These are phyloP conservation scores for Arctium minus DNA, from an alignment of 129 eudicot genomes.

Conservation along the genomic window DNA sequence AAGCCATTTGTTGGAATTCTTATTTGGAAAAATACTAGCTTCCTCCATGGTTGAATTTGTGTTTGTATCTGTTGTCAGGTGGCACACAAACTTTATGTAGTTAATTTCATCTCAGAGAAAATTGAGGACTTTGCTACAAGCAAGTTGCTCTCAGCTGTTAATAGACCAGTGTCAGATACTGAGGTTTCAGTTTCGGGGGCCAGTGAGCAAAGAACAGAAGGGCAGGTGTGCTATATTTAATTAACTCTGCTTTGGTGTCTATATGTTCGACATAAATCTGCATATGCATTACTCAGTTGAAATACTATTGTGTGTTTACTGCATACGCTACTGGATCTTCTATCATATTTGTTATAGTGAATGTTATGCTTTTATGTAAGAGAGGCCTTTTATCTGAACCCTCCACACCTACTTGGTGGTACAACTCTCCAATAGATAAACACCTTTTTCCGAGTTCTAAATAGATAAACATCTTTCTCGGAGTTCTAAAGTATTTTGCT, in stretches of 20 bases:
- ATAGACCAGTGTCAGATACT: slow-evolving; percentile 35
- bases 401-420: background rate
- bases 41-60: background rate
- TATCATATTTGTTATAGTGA: background rate
- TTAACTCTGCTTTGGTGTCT: background rate
- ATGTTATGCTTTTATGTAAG: background rate
- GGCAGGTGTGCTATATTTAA: slow-evolving; percentile 49
- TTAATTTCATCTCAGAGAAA: slow-evolving; percentile 54
- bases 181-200: slow-evolving; percentile 33
- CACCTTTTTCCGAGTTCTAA: background rate
- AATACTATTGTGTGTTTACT: background rate
- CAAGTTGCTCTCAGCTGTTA: slow-evolving; percentile 75
- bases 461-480: background rate
- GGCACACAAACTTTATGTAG: slow-evolving; percentile 77
- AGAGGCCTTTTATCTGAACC: background rate
- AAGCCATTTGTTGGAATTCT: background rate
- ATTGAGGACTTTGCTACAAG: slow-evolving; percentile 78
- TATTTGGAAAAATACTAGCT: background rate
- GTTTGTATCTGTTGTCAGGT: slow-evolving; percentile 51
- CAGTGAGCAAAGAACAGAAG: slow-evolving; percentile 55
- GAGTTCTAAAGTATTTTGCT: background rate
- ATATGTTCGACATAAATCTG: background rate
- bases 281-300: background rate
- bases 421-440: no score
- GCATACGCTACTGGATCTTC: background rate